These are phyloP conservation scores for Barnettozyma siamensis DNA, from an alignment of 805 yeast species.

Conservation along the genomic window DNA sequence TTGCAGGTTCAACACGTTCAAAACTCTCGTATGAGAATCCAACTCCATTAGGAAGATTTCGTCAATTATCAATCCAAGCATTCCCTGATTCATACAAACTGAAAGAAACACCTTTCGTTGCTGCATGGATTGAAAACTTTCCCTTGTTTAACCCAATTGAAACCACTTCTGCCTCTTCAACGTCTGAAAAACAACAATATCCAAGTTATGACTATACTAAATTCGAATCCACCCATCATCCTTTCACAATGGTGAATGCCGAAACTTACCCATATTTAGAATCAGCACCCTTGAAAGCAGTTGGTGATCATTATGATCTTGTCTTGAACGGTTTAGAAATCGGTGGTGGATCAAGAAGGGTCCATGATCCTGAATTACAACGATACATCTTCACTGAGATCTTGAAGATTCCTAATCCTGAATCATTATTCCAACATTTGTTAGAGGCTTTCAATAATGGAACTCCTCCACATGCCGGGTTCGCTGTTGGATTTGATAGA, in stretches of 20 bases:
- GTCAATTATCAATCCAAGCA: constrained; percentile 64
- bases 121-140: constrained; percentile 85
- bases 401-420: constrained; percentile 52
- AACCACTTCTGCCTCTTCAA: constrained; percentile 7
- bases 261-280: constrained; percentile 58
- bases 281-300: constrained; percentile 52
- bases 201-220: constrained; percentile 52
- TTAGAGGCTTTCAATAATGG: constrained; percentile 79
- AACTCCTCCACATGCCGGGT: constrained; percentile 98
- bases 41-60: constrained; percentile 83
- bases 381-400: constrained; percentile 61
- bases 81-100: constrained; percentile 42
- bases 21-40: constrained; percentile 79
- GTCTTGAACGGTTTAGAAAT: constrained; percentile 92
- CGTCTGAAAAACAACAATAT: constrained; percentile 30
- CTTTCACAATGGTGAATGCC: constrained; percentile 86
- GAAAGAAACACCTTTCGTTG: constrained; percentile 36
- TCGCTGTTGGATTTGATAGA: constrained; percentile 93
- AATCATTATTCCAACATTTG: constrained; percentile 76
- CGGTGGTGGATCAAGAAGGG: constrained; percentile 96
- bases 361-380: constrained; percentile 82
- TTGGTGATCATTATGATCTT: constrained; percentile 91
- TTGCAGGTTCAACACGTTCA: constrained; percentile 77
- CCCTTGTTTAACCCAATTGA: constrained; percentile 85
- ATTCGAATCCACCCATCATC: constrained; percentile 85